Conservation (phyloP, 345 rosid species). For the Citrus glauca region DNA sequence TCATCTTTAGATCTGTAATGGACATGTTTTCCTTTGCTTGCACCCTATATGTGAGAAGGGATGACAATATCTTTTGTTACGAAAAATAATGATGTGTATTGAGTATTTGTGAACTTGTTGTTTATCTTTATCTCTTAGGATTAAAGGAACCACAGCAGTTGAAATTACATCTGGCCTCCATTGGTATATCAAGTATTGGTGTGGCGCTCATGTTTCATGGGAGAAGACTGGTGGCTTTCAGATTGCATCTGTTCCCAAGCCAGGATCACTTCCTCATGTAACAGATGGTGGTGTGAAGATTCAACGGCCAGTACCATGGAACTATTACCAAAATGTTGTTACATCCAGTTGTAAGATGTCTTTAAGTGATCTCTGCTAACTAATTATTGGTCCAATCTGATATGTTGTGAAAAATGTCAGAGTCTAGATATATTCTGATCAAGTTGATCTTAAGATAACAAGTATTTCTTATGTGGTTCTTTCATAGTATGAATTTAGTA, state of each 20-base stretch:
- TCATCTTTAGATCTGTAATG: background rate
- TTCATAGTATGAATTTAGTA: background rate
- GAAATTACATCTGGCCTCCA: conserved; percentile 90
- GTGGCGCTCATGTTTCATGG: conserved; percentile 94
- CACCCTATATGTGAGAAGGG: background rate
- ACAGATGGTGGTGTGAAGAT: conserved; percentile 55
- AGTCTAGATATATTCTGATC: background rate
- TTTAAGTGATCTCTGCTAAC: background rate
- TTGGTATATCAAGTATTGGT: conserved; percentile 85
- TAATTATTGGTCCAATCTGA: background rate
- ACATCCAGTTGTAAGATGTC: conserved; percentile 80
- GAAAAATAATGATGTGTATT: background rate
- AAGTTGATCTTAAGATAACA: background rate
- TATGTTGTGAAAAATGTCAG: background rate
- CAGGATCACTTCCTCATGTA: conserved; percentile 70
- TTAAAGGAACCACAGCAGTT: conserved; percentile 81
- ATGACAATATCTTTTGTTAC: background rate
- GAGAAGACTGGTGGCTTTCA: conserved; percentile 90
- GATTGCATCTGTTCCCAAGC: conserved; percentile 64
- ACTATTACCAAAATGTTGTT: conserved; percentile 94
- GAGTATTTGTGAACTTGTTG: background rate
- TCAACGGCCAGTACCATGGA: conserved; percentile 90
- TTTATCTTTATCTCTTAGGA: conserved; percentile 32
- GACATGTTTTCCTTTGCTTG: background rate
- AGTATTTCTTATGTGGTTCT: background rate